phyloP scores from a whole-genome alignment of 2,329 filamentous ascomycete genomes.

The Botrytis galanthina region DNA sequence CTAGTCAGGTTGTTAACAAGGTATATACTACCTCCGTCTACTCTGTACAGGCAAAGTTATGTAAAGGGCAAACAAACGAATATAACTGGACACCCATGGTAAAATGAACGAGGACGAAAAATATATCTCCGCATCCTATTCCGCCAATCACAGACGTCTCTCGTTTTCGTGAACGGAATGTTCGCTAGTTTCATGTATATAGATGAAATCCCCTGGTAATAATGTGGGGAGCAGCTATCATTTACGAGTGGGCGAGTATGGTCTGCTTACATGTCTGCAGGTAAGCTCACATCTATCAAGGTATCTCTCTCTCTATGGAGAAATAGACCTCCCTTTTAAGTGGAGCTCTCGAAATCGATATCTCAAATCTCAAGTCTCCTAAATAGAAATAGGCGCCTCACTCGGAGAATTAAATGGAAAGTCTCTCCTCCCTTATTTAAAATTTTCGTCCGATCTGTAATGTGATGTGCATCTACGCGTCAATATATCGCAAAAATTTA shows the following conservation, averaged over 20 bases:
- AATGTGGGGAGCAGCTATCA: background rate
- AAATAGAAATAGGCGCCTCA: background rate
- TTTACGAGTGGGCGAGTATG: background rate
- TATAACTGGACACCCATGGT: background rate
- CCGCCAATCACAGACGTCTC: background rate
- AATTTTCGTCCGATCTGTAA: background rate
- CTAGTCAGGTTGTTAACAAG: background rate
- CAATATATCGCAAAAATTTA: background rate
- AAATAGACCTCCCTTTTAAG: background rate
- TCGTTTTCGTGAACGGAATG: background rate
- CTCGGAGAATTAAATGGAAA: conserved; percentile 6
- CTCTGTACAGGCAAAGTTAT: background rate
- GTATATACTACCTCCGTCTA: background rate
- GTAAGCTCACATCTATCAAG: background rate
- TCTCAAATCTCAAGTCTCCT: background rate
- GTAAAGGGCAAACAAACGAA: background rate
- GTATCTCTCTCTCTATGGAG: background rate
- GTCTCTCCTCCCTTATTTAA: background rate
- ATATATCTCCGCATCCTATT: background rate
- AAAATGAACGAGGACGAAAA: background rate
- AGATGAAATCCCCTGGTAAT: background rate
- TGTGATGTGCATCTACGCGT: background rate
- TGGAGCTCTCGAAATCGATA: background rate
- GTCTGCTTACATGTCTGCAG: background rate
- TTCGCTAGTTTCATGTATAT: background rate